These are phyloP conservation scores for Pelargonium cotyledonis DNA, from an alignment of 441 rosid species.

Conservation along the genomic window DNA sequence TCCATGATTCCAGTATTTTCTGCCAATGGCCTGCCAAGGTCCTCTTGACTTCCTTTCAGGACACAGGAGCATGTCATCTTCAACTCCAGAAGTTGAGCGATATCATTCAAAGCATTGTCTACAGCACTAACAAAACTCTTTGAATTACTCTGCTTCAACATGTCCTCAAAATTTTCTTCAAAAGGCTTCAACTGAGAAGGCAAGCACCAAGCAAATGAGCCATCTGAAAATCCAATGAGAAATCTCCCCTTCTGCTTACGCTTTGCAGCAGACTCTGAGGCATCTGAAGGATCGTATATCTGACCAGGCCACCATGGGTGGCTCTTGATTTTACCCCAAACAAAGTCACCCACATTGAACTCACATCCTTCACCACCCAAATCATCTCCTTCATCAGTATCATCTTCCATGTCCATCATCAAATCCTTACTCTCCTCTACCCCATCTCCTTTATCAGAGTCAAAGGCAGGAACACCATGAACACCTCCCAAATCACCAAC, in stretches of 20 bases:
- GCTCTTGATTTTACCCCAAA: constrained; percentile 69
- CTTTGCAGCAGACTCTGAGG: constrained; percentile 58
- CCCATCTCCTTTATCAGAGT: constrained; percentile 11
- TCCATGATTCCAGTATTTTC: constrained; percentile 58
- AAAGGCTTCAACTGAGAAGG: constrained; percentile 69
- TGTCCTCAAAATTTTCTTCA: constrained; percentile 50
- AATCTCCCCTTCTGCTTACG: constrained; percentile 42
- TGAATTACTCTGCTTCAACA: constrained; percentile 47
- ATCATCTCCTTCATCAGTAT: constrained; percentile 30
- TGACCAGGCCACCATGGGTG: constrained; percentile 95
- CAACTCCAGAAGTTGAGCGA: constrained; percentile 55
- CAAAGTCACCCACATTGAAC: constrained; percentile 66
- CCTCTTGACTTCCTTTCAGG: constrained; percentile 30
- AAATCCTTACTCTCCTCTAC: constrained; percentile 10
- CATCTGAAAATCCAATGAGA: constrained; percentile 71
- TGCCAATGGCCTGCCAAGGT: constrained; percentile 37
- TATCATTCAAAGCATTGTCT: constrained; percentile 49
- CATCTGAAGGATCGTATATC: constrained; percentile 56
- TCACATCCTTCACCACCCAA: constrained; percentile 30
- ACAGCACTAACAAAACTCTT: constrained; percentile 48
- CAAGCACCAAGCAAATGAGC: constrained; percentile 68
- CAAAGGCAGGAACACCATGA: constrained; percentile 17
- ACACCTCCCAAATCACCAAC: constrained; percentile 3
- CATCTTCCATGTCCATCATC: constrained; percentile 10
- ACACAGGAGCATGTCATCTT: constrained; percentile 55